Conservation (phyloP, 163 green algal species). For the Prototheca wickerhamii region DNA sequence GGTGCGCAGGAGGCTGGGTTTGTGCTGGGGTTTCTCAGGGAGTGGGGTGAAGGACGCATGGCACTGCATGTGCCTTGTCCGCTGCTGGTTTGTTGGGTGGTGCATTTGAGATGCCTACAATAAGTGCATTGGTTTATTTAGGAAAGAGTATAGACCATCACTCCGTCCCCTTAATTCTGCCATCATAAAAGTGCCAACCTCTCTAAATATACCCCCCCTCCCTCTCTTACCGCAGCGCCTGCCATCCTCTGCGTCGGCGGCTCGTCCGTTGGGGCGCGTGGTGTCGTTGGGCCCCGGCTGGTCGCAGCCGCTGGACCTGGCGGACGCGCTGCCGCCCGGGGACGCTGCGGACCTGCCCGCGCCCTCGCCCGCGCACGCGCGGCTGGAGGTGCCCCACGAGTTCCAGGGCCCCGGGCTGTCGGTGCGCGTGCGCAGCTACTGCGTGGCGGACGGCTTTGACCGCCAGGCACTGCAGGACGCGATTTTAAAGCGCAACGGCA, state of each 20-base stretch:
- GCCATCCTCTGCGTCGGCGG: background rate
- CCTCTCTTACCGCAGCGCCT: background rate
- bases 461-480: slow-evolving; percentile 26
- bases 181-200: background rate
- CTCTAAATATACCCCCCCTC: background rate
- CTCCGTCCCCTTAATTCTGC: background rate
- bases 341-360: background rate
- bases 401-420: slow-evolving; percentile 10
- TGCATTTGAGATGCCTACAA: too few species aligned
- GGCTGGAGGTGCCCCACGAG: slow-evolving; percentile 6
- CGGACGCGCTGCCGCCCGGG: background rate
- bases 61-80: too few species aligned
- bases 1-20: background rate
- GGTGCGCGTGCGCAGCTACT: slow-evolving; percentile 39
- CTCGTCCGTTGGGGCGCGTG: slow-evolving; percentile 10
- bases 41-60: too few species aligned
- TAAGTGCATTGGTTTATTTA: too few species aligned
- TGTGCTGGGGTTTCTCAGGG: background rate
- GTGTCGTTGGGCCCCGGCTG: slow-evolving; percentile 22
- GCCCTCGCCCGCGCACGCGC: background rate
- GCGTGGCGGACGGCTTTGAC: slow-evolving; percentile 54
- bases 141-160: background rate
- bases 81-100: too few species aligned
- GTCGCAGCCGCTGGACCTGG: background rate
- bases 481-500: slow-evolving; percentile 21